Percentiles rank a stretch among this genome's conserved stretches.
These are phyloP conservation scores for Aspergillus sergii DNA, from an alignment of 2,329 filamentous ascomycete genomes.

Conservation along the genomic window DNA sequence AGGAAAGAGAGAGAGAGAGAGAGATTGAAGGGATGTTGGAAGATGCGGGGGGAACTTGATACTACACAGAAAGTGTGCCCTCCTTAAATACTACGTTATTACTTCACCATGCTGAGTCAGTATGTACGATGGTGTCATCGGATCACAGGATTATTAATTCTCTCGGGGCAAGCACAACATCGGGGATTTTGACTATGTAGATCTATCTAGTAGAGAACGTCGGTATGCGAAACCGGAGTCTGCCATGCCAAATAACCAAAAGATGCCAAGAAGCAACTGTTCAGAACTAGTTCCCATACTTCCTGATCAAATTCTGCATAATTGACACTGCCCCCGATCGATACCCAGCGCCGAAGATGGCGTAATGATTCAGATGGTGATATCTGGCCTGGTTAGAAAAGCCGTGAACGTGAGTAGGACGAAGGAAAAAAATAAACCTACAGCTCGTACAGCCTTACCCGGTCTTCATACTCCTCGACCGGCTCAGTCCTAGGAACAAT, in stretches of 20 bases:
- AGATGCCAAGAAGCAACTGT: neutral
- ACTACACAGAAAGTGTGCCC: neutral
- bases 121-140: slow-evolving; percentile 12
- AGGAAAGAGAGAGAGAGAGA: neutral
- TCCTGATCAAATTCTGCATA: slow-evolving; percentile 72
- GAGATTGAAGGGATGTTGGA: neutral
- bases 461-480: slow-evolving; percentile 79
- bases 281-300: slow-evolving; percentile 59
- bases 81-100: neutral
- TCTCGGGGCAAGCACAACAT: neutral
- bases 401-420: neutral
- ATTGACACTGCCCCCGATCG: slow-evolving; percentile 74
- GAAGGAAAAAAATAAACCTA: slow-evolving; percentile 49
- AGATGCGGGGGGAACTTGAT: neutral
- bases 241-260: neutral
- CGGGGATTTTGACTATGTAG: too few relatives aligned
- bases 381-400: slow-evolving; percentile 58
- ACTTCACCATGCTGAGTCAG: neutral
- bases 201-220: neutral
- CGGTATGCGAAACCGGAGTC: neutral
- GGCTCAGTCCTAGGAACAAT: slow-evolving; percentile 80
- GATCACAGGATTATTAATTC: neutral
- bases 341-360: slow-evolving; percentile 82
- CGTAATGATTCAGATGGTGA: slow-evolving; percentile 87
- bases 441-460: slow-evolving; percentile 79